Percentiles rank a stretch among this genome's conserved stretches.
Conservation (phyloP, 2,329 filamentous ascomycete species). For the Fusarium burgessii region DNA sequence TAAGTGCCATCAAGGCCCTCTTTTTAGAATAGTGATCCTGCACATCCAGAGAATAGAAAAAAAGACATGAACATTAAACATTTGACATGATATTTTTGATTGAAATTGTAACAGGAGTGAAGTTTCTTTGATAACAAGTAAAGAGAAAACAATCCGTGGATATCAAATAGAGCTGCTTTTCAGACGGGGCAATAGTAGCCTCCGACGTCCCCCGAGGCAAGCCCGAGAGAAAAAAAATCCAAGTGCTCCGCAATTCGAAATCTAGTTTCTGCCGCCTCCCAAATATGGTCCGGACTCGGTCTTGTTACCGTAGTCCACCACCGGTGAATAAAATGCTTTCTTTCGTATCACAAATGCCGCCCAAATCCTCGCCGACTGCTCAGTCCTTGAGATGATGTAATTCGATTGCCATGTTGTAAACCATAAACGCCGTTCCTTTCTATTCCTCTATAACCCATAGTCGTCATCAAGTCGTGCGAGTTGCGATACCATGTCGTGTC, state of each 20-base stretch:
- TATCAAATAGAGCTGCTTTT: conserved; percentile 45
- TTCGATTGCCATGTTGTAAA: conserved; percentile 45
- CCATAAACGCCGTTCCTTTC: conserved; percentile 55
- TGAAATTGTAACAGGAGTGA: conserved; percentile 43
- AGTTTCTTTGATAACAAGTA: conserved; percentile 41
- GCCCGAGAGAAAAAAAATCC: conserved; percentile 48
- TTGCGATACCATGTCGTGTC: conserved; percentile 42
- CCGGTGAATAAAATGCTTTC: conserved; percentile 36
- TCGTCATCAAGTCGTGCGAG: conserved; percentile 55
- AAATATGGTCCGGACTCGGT: conserved; percentile 22
- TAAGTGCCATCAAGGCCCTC: conserved; percentile 20
- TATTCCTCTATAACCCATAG: conserved; percentile 55
- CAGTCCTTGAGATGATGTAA: conserved; percentile 42
- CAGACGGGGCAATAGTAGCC: conserved; percentile 34
- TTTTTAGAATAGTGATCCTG: conserved; percentile 15
- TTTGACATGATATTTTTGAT: conserved; percentile 33
- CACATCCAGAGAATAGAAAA: conserved; percentile 14
- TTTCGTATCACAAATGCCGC: conserved; percentile 44
- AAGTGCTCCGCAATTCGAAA: conserved; percentile 48
- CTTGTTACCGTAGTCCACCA: conserved; percentile 18
- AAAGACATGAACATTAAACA: conserved; percentile 18
- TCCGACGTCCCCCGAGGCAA: conserved; percentile 45
- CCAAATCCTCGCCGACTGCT: conserved; percentile 43
- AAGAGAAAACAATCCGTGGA: conserved; percentile 27
- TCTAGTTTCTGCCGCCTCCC: conserved; percentile 45